A percentile compares a stretch with the other conserved stretches of the same genome.
phyloP scores from a whole-genome alignment of 2,329 filamentous ascomycete genomes.

The Ophiocordyceps camponoti-saundersi region DNA sequence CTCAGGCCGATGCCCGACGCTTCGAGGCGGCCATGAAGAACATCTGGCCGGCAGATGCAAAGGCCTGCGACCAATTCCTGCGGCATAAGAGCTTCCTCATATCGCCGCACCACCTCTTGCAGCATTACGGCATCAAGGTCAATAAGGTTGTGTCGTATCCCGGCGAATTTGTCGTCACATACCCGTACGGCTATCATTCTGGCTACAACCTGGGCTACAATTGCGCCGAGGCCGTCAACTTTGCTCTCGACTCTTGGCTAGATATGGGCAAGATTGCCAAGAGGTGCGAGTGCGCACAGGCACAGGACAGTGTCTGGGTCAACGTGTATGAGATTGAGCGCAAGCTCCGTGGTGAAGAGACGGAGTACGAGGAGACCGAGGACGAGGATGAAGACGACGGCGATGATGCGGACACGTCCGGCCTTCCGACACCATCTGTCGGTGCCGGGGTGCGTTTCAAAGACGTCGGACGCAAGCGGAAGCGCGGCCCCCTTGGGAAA shows the following conservation, averaged over 20 bases:
- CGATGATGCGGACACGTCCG: slow-evolving; percentile 33
- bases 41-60: slow-evolving; percentile 88
- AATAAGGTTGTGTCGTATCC: slow-evolving; percentile 93
- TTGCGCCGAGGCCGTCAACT: slow-evolving; percentile 96
- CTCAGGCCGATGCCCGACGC: slow-evolving; percentile 78
- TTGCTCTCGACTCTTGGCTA: slow-evolving; percentile 87
- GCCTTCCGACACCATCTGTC: slow-evolving; percentile 63
- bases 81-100: slow-evolving; percentile 97
- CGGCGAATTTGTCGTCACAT: slow-evolving; percentile 95
- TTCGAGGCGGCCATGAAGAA: slow-evolving; percentile 93
- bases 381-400: slow-evolving; percentile 50
- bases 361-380: slow-evolving; percentile 59
- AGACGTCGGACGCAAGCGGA: slow-evolving; percentile 45
- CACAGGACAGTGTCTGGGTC: slow-evolving; percentile 96
- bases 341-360: slow-evolving; percentile 77
- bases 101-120: slow-evolving; percentile 72
- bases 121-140: slow-evolving; percentile 86
- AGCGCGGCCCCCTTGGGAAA: slow-evolving; percentile 14
- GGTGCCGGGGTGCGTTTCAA: slow-evolving; percentile 56
- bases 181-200: slow-evolving; percentile 95
- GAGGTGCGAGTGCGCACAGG: slow-evolving; percentile 87
- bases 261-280: slow-evolving; percentile 91
- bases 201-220: slow-evolving; percentile 98
- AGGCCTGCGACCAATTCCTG: slow-evolving; percentile 89
- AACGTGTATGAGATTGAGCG: slow-evolving; percentile 93